Conservation (phyloP, 768 basidiomycete genomes). For the Mycena filopes region DNA sequence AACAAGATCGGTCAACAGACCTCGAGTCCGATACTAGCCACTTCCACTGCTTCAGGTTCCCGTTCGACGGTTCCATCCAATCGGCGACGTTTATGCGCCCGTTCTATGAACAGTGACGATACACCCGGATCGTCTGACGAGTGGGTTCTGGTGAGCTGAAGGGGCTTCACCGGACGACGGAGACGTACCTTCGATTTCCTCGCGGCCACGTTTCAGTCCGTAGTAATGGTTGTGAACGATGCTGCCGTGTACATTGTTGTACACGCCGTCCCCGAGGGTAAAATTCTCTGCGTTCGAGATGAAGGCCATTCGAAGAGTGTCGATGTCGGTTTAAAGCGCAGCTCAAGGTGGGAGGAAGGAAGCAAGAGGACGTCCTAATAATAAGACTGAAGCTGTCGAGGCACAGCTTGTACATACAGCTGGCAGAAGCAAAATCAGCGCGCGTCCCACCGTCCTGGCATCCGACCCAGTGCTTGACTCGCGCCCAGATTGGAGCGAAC, state of each 20-base stretch:
- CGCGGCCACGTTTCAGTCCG: background rate
- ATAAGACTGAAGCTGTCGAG: too few relatives aligned
- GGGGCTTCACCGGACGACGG: background rate
- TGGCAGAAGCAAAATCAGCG: too few relatives aligned
- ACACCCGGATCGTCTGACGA: background rate
- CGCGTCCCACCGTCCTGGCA: too few relatives aligned
- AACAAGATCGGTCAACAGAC: background rate
- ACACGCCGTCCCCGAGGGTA: conserved; percentile 10
- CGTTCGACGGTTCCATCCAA: background rate
- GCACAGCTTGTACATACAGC: too few relatives aligned
- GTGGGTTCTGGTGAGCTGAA: background rate
- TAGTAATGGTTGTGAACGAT: background rate
- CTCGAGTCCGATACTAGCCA: background rate
- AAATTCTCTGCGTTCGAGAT: conserved; percentile 11
- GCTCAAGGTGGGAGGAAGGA: too few relatives aligned
- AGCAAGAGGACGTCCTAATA: too few relatives aligned
- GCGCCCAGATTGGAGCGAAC: too few relatives aligned
- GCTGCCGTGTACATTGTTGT: conserved; percentile 9
- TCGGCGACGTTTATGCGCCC: background rate
- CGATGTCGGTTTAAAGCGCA: too few relatives aligned
- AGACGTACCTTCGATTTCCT: background rate
- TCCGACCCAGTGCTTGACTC: too few relatives aligned
- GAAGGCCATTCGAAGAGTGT: conserved; percentile 5
- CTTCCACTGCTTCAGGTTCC: too few relatives aligned
- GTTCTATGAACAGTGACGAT: background rate